Percentiles rank a stretch among this genome's conserved stretches.
Conservation (phyloP, 2,329 filamentous ascomycete species). For the Penicillium frequentans region DNA sequence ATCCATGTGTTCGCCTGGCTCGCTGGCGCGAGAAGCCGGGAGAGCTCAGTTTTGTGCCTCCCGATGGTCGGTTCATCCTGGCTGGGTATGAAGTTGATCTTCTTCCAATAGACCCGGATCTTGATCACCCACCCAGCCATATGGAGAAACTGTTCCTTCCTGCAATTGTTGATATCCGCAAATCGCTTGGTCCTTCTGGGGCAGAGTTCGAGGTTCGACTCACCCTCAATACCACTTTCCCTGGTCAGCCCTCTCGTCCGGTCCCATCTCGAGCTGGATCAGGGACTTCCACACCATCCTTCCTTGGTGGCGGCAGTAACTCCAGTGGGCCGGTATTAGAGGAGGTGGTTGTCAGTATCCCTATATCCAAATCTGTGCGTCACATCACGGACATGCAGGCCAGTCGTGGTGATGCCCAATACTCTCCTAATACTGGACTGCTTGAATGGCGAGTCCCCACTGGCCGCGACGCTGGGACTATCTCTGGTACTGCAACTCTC, state of each 20-base stretch:
- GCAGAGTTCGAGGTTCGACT: constrained; percentile 88
- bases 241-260: constrained; percentile 46
- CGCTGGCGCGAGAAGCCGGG: constrained; percentile 86
- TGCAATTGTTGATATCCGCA: constrained; percentile 77
- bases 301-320: constrained; percentile 52
- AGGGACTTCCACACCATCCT: constrained; percentile 50
- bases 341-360: constrained; percentile 74
- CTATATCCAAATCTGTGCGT: constrained; percentile 74
- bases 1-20: constrained; percentile 89
- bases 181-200: constrained; percentile 70
- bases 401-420: constrained; percentile 79
- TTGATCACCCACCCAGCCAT: constrained; percentile 54
- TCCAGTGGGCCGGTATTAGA: constrained; percentile 66
- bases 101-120: constrained; percentile 66
- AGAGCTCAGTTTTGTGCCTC: constrained; percentile 92
- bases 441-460: constrained; percentile 82
- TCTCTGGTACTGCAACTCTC: constrained; percentile 69
- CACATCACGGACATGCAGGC: constrained; percentile 81
- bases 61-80: constrained; percentile 89
- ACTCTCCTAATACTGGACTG: constrained; percentile 68
- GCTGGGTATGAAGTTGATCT: constrained; percentile 94
- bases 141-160: constrained; percentile 74
- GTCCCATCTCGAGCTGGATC: constrained; percentile 42
- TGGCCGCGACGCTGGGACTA: constrained; percentile 67
- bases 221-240: constrained; percentile 67